Percentiles rank a stretch among this genome's conserved stretches.
These are phyloP conservation scores for Citeromyces hawaiiensis DNA, from an alignment of 1,139 yeast genomes.

Conservation along the genomic window DNA sequence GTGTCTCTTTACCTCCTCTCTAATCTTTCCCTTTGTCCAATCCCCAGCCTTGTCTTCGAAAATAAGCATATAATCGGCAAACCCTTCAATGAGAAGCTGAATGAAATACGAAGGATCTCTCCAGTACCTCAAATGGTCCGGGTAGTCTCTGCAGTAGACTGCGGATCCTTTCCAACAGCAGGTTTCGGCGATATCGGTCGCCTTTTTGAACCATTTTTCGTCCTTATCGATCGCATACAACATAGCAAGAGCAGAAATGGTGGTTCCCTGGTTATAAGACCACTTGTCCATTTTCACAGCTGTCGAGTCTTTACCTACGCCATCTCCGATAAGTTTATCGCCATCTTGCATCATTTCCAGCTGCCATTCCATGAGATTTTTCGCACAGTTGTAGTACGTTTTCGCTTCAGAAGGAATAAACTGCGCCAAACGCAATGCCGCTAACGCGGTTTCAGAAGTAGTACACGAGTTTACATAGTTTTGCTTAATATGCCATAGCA, in stretches of 20 bases:
- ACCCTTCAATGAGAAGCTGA: slow-evolving; percentile 54
- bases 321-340: slow-evolving; percentile 51
- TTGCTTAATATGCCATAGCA: slow-evolving; percentile 54
- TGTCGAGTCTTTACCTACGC: slow-evolving; percentile 36
- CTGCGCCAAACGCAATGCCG: slow-evolving; percentile 45
- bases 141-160: slow-evolving; percentile 54
- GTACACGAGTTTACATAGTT: slow-evolving; percentile 53
- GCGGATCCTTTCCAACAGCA: slow-evolving; percentile 42
- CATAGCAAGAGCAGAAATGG: slow-evolving; percentile 40
- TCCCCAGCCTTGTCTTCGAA: slow-evolving; percentile 32
- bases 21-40: slow-evolving; percentile 22
- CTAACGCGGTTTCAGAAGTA: slow-evolving; percentile 60
- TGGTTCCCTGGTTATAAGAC: slow-evolving; percentile 62
- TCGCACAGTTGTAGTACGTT: slow-evolving; percentile 32
- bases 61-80: slow-evolving; percentile 48
- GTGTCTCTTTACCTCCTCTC: slow-evolving; percentile 33
- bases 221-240: slow-evolving; percentile 41
- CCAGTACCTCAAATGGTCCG: slow-evolving; percentile 43
- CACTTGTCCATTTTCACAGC: slow-evolving; percentile 39
- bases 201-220: slow-evolving; percentile 38
- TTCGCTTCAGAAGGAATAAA: slow-evolving; percentile 33
- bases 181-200: slow-evolving; percentile 47
- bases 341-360: slow-evolving; percentile 36
- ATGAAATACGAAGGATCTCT: slow-evolving; percentile 53
- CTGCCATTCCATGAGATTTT: slow-evolving; percentile 19